phyloP scores from a whole-genome alignment of 306 rosid species.

The Lablab purpureus region DNA sequence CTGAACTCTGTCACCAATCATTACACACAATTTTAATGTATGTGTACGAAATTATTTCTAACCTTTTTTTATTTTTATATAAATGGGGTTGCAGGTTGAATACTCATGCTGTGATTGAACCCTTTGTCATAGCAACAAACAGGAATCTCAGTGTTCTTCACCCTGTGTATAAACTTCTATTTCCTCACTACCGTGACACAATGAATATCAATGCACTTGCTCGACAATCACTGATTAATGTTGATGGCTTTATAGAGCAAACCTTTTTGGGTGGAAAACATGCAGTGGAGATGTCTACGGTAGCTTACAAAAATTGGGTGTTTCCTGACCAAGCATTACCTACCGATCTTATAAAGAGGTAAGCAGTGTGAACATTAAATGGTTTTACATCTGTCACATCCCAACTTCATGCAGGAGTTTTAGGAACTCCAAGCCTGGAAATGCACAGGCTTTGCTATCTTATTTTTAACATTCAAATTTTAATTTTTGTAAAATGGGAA shows the following conservation, averaged over 20 bases:
- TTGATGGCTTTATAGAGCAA: conserved; percentile 47
- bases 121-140: conserved; percentile 55
- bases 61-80: not conserved
- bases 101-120: conserved; percentile 83
- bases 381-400: not conserved
- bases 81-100: conserved; percentile 55
- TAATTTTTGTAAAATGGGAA: not conserved
- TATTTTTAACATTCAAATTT: not conserved
- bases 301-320: conserved; percentile 47
- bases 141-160: conserved; percentile 55
- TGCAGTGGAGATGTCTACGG: conserved; percentile 48
- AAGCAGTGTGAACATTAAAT: not conserved
- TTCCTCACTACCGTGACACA: conserved; percentile 55
- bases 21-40: not conserved
- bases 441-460: not conserved
- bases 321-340: conserved; percentile 54
- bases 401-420: not conserved
- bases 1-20: not conserved
- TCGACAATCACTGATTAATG: conserved; percentile 42
- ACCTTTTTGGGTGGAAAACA: conserved; percentile 40
- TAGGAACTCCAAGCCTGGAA: not conserved
- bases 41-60: not conserved
- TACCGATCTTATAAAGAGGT: conserved; percentile 65
- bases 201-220: conserved; percentile 57
- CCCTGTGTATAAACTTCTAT: conserved; percentile 49